Evolutionary conservation across 1,139 yeast genomes (phyloP).

Genomic region (Suhomyces terraborum): DNA sequence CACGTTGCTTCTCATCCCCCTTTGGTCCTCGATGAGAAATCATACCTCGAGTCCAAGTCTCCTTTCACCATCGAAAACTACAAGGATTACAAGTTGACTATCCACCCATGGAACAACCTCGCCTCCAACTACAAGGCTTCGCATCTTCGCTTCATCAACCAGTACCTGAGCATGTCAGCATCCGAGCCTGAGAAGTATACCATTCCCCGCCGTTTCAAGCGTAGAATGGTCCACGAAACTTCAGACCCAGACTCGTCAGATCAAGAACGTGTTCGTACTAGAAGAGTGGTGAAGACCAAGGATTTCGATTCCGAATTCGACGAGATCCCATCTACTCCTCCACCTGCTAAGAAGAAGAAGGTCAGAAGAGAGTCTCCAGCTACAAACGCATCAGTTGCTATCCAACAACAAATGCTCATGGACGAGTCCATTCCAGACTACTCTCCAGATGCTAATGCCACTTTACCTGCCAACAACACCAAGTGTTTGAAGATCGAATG

Average conservation of each 20-base stretch:
- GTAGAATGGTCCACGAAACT: constrained; percentile 17
- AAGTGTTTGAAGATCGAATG: constrained; percentile 87
- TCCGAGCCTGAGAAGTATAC: constrained; percentile 14
- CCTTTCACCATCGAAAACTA: constrained; percentile 52
- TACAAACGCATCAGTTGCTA: constrained; percentile 34
- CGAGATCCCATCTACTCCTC: constrained; percentile 19
- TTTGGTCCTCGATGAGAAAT: constrained; percentile 18
- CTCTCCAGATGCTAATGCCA: constrained; percentile 62
- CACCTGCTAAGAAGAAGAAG: constrained; percentile 40
- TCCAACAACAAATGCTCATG: constrained; percentile 48
- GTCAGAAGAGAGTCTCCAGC: constrained; percentile 28
- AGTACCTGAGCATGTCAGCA: constrained; percentile 37
- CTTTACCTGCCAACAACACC: constrained; percentile 64
- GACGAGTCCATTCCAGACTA: constrained; percentile 71
- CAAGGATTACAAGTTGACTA: constrained; percentile 47
- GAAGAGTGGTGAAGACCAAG: constrained; percentile 46
- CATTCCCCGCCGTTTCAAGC: constrained; percentile 18
- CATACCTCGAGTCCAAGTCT: constrained; percentile 23
- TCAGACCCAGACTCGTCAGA: constrained; percentile 36
- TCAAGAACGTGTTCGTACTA: constrained; percentile 57
- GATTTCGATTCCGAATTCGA: constrained; percentile 18
- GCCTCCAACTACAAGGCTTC: constrained; percentile 45
- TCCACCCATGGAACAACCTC: constrained; percentile 54
- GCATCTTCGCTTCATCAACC: constrained; percentile 53
- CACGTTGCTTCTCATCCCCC: constrained; percentile 19